A percentile compares a stretch with the other conserved stretches of the same genome.
phyloP scores from a whole-genome alignment of 1,284 basidiomycete species.

The Cystobasidium slooffiae region DNA sequence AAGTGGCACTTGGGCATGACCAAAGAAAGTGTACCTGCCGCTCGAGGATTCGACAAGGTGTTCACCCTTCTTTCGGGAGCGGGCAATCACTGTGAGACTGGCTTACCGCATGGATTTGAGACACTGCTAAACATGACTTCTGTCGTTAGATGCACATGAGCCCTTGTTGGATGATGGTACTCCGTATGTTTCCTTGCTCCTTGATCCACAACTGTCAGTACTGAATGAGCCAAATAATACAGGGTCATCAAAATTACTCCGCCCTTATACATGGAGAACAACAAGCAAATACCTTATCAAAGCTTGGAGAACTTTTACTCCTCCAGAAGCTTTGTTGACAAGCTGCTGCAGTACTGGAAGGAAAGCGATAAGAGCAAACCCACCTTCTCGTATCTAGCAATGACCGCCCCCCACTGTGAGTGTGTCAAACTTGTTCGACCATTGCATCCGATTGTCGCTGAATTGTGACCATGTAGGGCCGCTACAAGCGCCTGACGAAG shows the following conservation, averaged over 20 bases:
- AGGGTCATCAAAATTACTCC: conserved; percentile 19
- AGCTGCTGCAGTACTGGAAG: conserved; percentile 45
- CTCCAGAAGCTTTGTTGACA: conserved; percentile 45
- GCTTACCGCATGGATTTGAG: not conserved
- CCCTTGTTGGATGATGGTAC: conserved; percentile 15
- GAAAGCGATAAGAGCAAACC: conserved; percentile 42
- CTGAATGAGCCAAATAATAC: not conserved
- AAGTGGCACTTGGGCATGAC: conserved; percentile 56
- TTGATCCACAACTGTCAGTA: not conserved
- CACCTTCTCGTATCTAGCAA: conserved; percentile 49
- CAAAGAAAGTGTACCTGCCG: conserved; percentile 46
- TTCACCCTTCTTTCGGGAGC: conserved; percentile 54
- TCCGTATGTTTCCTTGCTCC: not conserved
- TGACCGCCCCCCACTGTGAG: conserved; percentile 45
- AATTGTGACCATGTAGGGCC: conserved; percentile 28
- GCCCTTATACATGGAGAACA: conserved; percentile 15
- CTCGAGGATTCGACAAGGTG: conserved; percentile 55
- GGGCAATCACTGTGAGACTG: conserved; percentile 52
- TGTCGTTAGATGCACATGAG: conserved; percentile 1
- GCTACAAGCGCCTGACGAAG: conserved; percentile 46
- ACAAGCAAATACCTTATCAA: not conserved
- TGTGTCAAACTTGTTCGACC: not conserved
- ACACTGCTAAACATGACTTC: not conserved
- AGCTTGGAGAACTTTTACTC: conserved; percentile 47
- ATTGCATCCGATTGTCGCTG: not conserved